Base-by-base conservation (phyloP, 2,329 filamentous ascomycete genomes). In the Aureobasidium melanogenum region DNA sequence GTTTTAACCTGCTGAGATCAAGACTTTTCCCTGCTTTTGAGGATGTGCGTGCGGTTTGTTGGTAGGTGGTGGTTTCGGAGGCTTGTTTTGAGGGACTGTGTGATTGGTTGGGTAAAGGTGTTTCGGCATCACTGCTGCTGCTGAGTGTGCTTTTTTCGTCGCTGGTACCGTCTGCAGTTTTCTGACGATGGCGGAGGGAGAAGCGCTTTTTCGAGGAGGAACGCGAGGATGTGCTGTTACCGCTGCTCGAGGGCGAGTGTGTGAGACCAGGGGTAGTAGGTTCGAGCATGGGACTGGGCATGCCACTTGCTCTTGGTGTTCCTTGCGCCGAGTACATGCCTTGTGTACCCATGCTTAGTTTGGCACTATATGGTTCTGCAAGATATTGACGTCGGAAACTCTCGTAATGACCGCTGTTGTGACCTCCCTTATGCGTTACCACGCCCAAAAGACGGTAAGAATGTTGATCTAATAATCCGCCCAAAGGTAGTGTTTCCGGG, bases 331-430 rank as follows among this genome's bases (percentile, higher is more conserved):
- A 90, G 69, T 89, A 93, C 36, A 87, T 84, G 7, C 85, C 87
- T 39, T 89, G 88, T 6, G 82, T 82, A 63, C 88, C 87, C 73
- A 96, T 93, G 0, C 85, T 86, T 66, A 89, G 87, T 0, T 88
- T 85, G 8, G 93, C 97, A 1, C 90, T 88, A 71, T 86, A 97
- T 0, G 92, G 92, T 3, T 88, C 78, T 55, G 87, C 84, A 9
- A 90, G 76, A 62, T 89, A 88, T 73, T 97, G 94, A 39, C 94
- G 84, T 36, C 94, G 84, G 73, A 97, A 97, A 0, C 91, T 93
- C 73, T 99, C 94, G 76, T 99, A 99, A 71, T 99, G 94, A 0
- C 94, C 94, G 68, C 91, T 96, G 70, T 96, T 88, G 72, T 99
- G 94, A 64, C 89, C 95, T 39, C 94, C 94, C 69, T 96, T 96